Evolutionary conservation across 2,329 filamentous ascomycete genomes (phyloP).

Genomic region (Phaeoacremonium minimum): DNA sequence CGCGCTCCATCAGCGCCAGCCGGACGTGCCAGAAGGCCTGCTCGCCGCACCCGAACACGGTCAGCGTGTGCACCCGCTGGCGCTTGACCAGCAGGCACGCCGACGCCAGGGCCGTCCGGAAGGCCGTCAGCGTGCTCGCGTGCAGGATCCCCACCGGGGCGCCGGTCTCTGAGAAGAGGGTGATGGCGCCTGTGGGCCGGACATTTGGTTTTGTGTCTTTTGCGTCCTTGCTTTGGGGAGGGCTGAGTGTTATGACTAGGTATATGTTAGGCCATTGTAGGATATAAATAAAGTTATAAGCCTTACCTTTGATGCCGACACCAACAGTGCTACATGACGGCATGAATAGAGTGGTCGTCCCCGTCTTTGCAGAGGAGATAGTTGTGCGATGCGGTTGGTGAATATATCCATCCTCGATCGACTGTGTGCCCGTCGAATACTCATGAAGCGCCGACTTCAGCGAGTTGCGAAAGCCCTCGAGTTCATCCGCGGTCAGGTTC

Average conservation of each 20-base stretch:
- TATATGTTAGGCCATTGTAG: too few species aligned
- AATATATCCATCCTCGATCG: slow-evolving; percentile 34
- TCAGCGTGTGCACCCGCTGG: slow-evolving; percentile 66
- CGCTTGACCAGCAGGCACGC: slow-evolving; percentile 64
- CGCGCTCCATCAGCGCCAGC: slow-evolving; percentile 71
- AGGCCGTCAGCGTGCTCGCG: slow-evolving; percentile 71
- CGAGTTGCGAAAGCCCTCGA: slow-evolving; percentile 43
- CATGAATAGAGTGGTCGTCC: slow-evolving; percentile 68
- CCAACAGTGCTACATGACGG: slow-evolving; percentile 60
- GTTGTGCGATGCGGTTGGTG: slow-evolving; percentile 52
- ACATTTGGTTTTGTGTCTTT: slow-evolving; percentile 25
- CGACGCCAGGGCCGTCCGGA: slow-evolving; percentile 72
- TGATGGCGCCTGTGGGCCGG: slow-evolving; percentile 62
- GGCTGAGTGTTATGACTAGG: slow-evolving; percentile 60
- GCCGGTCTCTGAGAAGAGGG: slow-evolving; percentile 61
- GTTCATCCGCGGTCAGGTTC: slow-evolving; percentile 45
- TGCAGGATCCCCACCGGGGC: slow-evolving; percentile 64
- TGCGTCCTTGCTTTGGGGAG: slow-evolving; percentile 20
- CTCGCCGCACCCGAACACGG: slow-evolving; percentile 82
- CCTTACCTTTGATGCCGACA: slow-evolving; percentile 63
- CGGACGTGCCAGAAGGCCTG: slow-evolving; percentile 96
- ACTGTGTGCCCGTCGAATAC: slow-evolving; percentile 53
- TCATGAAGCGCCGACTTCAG: slow-evolving; percentile 53
- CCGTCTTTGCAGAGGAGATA: slow-evolving; percentile 41
- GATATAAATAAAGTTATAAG: too few species aligned